Conservation (phyloP, 257 asterid species). For the Solanum appendiculatum region DNA sequence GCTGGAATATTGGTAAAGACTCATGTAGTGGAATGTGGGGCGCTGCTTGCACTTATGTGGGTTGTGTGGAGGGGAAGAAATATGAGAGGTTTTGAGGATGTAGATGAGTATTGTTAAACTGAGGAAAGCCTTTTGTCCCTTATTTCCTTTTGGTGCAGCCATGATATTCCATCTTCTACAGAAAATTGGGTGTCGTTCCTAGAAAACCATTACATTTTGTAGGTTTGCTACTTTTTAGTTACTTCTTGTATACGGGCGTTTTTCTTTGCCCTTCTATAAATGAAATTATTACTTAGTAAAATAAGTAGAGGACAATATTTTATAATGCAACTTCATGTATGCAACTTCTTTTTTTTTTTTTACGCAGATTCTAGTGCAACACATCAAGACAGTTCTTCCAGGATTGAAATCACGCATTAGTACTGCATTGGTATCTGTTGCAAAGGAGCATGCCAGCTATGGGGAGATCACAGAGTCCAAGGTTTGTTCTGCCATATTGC, state of each 20-base stretch:
- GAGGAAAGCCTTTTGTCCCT: neutral
- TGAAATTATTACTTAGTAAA: neutral
- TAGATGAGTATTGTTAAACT: neutral
- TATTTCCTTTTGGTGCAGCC: neutral
- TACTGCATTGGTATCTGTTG: conserved; percentile 65
- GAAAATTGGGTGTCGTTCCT: neutral
- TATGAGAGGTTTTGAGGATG: neutral
- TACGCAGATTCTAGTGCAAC: conserved; percentile 75
- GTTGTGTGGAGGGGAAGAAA: neutral
- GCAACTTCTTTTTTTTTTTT: neutral
- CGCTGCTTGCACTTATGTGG: neutral
- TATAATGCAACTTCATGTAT: neutral
- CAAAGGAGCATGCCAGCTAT: conserved; percentile 92
- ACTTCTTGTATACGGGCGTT: neutral
- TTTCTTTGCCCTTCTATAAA: neutral
- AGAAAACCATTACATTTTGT: neutral
- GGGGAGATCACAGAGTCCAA: conserved; percentile 92
- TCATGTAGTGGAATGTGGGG: neutral
- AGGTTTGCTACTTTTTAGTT: neutral
- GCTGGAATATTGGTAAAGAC: neutral
- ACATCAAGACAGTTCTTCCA: conserved; percentile 82
- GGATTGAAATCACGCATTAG: conserved; percentile 85
- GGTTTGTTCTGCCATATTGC: conserved; percentile 24
- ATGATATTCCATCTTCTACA: neutral
- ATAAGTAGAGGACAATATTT: neutral